These are phyloP conservation scores for Bacidia rubella DNA, from an alignment of 495 filamentous ascomycete genomes.

Conservation along the genomic window DNA sequence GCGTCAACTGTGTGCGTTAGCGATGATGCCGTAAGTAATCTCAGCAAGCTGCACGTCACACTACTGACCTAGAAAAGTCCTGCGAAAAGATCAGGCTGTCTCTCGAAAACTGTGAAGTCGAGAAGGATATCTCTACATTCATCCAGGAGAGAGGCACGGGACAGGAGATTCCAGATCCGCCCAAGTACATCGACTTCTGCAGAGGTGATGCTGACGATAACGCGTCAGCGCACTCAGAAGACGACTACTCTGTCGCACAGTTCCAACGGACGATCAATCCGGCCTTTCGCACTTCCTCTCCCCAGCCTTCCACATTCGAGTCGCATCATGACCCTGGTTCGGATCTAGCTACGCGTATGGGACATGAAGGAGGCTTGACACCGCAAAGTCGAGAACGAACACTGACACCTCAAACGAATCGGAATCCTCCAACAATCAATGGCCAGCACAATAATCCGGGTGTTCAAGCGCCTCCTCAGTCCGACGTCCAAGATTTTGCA, in stretches of 20 bases:
- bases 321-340: conserved; percentile 77
- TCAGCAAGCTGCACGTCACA: too few relatives aligned
- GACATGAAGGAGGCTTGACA: conserved; percentile 35
- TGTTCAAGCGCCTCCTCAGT: conserved; percentile 30
- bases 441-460: conserved; percentile 27
- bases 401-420: conserved; percentile 38
- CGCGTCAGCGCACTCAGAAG: conserved; percentile 68
- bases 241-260: conserved; percentile 86
- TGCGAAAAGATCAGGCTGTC: conserved; percentile 96
- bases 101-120: conserved; percentile 88
- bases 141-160: conserved; percentile 85
- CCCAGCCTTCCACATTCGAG: conserved; percentile 71
- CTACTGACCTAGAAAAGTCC: conserved; percentile 31
- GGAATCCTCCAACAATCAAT: conserved; percentile 28
- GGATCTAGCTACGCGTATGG: conserved; percentile 49
- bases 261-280: conserved; percentile 93
- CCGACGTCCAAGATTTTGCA: conserved; percentile 50
- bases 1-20: conserved; percentile 98
- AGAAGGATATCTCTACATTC: conserved; percentile 84
- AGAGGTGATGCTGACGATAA: conserved; percentile 76
- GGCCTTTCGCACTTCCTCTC: conserved; percentile 84
- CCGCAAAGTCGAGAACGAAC: conserved; percentile 40
- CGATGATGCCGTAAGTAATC: conserved; percentile 62
- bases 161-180: conserved; percentile 92
- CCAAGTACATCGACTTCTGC: conserved; percentile 97